These are phyloP conservation scores for Sanghuangporus sanghuang DNA, from an alignment of 1,284 basidiomycete species.

Conservation along the genomic window DNA sequence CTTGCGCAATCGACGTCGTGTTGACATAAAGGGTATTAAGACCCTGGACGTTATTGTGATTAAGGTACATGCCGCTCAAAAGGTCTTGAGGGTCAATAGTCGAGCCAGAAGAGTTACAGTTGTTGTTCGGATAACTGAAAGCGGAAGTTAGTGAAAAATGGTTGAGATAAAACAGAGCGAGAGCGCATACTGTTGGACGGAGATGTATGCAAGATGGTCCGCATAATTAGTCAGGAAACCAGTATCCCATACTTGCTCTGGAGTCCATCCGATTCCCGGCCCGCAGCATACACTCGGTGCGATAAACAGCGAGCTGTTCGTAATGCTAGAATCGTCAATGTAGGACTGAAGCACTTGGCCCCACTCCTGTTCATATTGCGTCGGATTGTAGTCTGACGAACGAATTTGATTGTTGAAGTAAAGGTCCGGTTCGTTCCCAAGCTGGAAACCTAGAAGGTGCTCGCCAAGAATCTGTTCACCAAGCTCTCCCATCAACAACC, in stretches of 20 bases:
- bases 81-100: slow-evolving; percentile 11
- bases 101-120: slow-evolving; percentile 16
- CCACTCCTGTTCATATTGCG: slow-evolving; percentile 49
- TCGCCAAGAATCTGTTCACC: slow-evolving; percentile 50
- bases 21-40: slow-evolving; percentile 27
- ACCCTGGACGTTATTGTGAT: slow-evolving; percentile 27
- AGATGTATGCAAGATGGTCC: slow-evolving; percentile 24
- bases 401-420: slow-evolving; percentile 38
- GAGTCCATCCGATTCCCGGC: slow-evolving; percentile 31
- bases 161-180: neutral
- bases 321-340: slow-evolving; percentile 31
- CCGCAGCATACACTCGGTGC: slow-evolving; percentile 47
- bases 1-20: slow-evolving; percentile 19
- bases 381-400: slow-evolving; percentile 34
- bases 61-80: slow-evolving; percentile 21
- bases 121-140: slow-evolving; percentile 17
- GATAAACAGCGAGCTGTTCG: slow-evolving; percentile 33
- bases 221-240: slow-evolving; percentile 38
- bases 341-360: slow-evolving; percentile 37
- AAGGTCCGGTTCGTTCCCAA: slow-evolving; percentile 71
- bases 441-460: slow-evolving; percentile 53
- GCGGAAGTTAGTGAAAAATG: neutral
- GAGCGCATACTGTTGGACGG: slow-evolving; percentile 22
- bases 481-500: slow-evolving; percentile 45
- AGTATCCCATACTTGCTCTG: slow-evolving; percentile 40